These are phyloP conservation scores for Agaricus blazei DNA, from an alignment of 768 basidiomycete genomes.

Conservation along the genomic window DNA sequence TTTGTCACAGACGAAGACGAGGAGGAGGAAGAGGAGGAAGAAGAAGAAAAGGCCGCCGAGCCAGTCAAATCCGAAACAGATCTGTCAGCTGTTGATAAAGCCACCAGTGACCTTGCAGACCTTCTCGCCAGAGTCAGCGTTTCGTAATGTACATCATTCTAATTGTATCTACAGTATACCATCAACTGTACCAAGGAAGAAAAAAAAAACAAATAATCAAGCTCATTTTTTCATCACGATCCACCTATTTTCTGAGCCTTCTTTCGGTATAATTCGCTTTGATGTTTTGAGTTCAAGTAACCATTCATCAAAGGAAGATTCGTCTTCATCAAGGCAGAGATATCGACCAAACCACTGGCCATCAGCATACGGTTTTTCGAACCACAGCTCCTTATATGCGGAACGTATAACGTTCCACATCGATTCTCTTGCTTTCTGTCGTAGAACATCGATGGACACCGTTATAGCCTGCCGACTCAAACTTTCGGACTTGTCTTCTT, in stretches of 20 bases:
- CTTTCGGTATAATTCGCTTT: conserved; percentile 52
- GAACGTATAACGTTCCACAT: conserved; percentile 57
- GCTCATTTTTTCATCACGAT: conserved; percentile 46
- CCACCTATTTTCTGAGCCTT: conserved; percentile 56
- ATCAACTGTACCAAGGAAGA: background rate
- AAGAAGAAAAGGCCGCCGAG: conserved; percentile 34
- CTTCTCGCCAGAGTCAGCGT: conserved; percentile 56
- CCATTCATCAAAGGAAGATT: conserved; percentile 34
- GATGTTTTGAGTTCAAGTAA: conserved; percentile 32
- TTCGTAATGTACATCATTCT: background rate
- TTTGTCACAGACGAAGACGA: conserved; percentile 78
- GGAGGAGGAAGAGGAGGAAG: conserved; percentile 59
- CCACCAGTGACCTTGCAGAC: conserved; percentile 58
- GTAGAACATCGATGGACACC: conserved; percentile 40
- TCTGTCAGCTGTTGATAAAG: conserved; percentile 19
- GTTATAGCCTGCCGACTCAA: conserved; percentile 37
- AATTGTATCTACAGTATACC: background rate
- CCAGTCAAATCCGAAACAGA: conserved; percentile 23
- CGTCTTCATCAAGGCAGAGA: conserved; percentile 37
- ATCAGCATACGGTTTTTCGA: conserved; percentile 31
- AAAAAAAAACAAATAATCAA: background rate
- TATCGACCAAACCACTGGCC: conserved; percentile 43
- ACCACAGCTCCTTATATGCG: conserved; percentile 59
- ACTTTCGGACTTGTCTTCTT: background rate
- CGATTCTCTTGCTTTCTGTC: conserved; percentile 44